Evolutionary conservation across 345 rosid genomes (phyloP).

Genomic region (Eucalyptus cladocalyx): DNA sequence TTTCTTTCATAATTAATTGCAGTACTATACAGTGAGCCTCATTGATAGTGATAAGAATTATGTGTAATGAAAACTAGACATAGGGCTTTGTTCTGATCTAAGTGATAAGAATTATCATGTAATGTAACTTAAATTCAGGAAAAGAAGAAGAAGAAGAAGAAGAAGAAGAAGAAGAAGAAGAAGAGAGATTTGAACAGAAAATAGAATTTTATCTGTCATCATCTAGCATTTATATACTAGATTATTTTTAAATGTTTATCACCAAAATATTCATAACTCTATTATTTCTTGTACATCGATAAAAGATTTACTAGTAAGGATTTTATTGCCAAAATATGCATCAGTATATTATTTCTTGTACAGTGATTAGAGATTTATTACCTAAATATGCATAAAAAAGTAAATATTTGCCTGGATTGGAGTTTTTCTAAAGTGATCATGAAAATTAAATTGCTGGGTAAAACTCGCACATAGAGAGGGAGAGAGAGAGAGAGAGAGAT

Average conservation of each 20-base stretch:
- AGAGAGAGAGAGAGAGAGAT: neutral
- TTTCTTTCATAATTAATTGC: neutral
- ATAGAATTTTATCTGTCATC: neutral
- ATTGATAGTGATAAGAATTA: neutral
- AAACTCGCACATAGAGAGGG: neutral
- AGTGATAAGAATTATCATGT: neutral
- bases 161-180: too few species aligned
- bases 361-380: neutral
- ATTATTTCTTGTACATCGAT: neutral
- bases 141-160: neutral
- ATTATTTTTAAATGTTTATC: neutral
- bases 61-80: neutral
- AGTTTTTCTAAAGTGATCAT: neutral
- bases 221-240: neutral
- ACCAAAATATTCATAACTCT: neutral
- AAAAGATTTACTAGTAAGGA: neutral
- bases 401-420: neutral
- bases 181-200: neutral
- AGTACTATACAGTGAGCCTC: neutral
- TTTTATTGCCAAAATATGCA: neutral
- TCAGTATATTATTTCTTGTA: neutral
- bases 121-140: neutral
- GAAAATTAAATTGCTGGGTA: neutral
- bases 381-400: neutral
- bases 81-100: neutral